Conservation (phyloP, 345 rosid genomes). For the Bruguiera parviflora region DNA sequence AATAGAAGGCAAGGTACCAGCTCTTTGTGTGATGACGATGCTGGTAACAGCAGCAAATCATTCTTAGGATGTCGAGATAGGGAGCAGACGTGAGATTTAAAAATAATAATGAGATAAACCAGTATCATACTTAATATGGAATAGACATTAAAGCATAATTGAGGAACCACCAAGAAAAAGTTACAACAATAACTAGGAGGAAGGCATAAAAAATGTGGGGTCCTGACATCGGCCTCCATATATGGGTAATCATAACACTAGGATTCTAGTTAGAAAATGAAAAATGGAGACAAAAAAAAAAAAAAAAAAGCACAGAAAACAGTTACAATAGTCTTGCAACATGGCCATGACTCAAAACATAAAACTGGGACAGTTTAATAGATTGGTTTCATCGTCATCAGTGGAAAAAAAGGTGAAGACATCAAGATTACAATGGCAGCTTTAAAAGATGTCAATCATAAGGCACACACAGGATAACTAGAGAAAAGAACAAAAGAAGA, state of each 20-base stretch:
- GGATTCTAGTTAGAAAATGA: background rate
- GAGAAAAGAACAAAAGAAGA: background rate
- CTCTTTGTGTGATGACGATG: background rate
- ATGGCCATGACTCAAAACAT: too few species aligned
- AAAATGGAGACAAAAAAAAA: too few species aligned
- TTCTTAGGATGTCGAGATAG: background rate
- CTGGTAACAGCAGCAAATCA: conserved; percentile 1
- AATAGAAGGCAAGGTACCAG: background rate
- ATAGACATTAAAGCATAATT: conserved; percentile 1
- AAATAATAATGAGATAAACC: conserved; percentile 5
- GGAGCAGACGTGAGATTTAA: conserved; percentile 10
- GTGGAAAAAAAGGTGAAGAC: background rate
- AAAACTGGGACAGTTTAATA: too few species aligned
- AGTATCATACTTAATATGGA: conserved; percentile 12
- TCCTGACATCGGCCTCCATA: conserved; percentile 12
- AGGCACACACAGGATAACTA: background rate
- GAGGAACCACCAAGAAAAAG: conserved; percentile 7
- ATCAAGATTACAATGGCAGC: background rate
- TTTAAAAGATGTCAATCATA: background rate
- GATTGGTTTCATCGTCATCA: too few species aligned
- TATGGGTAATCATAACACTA: conserved; percentile 5
- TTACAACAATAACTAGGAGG: conserved; percentile 3
- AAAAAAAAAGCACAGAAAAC: background rate
- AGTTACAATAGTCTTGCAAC: background rate
- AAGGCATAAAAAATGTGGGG: conserved; percentile 5